Evolutionary conservation across 306 rosid genomes (phyloP).

Genomic region (Sphenostylis stenocarpa): DNA sequence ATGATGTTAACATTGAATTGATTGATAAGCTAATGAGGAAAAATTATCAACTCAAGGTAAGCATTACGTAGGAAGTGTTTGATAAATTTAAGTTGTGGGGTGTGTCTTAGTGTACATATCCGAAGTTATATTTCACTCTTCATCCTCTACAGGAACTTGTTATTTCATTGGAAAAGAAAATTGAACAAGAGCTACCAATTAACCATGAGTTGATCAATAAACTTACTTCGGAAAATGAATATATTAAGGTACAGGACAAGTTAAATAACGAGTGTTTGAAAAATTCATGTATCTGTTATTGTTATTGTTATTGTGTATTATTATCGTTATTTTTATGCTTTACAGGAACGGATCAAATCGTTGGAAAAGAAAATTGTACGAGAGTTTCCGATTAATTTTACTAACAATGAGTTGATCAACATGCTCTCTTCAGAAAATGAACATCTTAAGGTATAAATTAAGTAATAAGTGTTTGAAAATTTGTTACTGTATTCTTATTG

Average conservation of each 20-base stretch:
- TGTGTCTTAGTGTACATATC: not conserved
- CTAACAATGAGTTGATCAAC: constrained; percentile 51
- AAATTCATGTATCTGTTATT: not conserved
- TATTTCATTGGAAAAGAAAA: constrained; percentile 31
- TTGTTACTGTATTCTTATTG: not conserved
- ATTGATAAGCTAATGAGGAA: constrained; percentile 17
- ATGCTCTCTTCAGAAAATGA: constrained; percentile 65
- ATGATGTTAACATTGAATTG: constrained; percentile 14
- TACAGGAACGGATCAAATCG: constrained; percentile 31
- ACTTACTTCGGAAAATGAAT: constrained; percentile 66
- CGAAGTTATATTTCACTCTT: not conserved
- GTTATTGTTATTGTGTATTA: not conserved
- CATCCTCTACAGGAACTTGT: constrained; percentile 29
- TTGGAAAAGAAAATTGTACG: constrained; percentile 27
- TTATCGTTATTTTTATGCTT: not conserved
- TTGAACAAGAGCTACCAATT: constrained; percentile 38
- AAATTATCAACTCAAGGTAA: constrained; percentile 35
- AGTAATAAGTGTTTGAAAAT: not conserved
- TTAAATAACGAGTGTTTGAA: not conserved
- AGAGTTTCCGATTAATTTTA: constrained; percentile 44
- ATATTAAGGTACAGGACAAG: constrained; percentile 55
- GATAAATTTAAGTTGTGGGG: not conserved
- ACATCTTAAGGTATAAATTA: constrained; percentile 58
- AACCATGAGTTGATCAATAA: constrained; percentile 54
- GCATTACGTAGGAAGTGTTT: not conserved